Percentiles rank a stretch among this genome's conserved stretches.
Evolutionary conservation across 1,284 basidiomycete species (phyloP).

Genomic region (Melampsora abietis-canadensis): DNA sequence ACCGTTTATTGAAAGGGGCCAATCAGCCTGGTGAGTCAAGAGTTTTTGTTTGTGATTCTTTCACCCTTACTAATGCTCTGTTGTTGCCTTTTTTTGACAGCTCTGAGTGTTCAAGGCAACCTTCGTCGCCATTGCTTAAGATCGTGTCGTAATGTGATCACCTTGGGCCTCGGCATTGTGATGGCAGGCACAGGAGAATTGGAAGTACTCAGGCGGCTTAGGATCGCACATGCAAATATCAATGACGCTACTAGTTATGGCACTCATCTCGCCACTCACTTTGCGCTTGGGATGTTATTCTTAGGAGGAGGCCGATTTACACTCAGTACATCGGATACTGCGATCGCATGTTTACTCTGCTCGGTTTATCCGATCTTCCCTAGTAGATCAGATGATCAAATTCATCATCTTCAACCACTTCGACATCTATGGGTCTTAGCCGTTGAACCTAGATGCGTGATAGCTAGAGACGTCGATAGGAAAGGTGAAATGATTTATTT

Average conservation of each 20-base stretch:
- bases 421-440: conserved; percentile 95
- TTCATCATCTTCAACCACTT: conserved; percentile 84
- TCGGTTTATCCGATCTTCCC: conserved; percentile 89
- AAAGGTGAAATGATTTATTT: conserved; percentile 77
- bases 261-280: conserved; percentile 82
- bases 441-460: conserved; percentile 84
- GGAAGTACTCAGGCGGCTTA: conserved; percentile 78
- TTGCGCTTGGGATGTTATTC: conserved; percentile 88
- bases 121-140: conserved; percentile 81
- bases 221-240: conserved; percentile 86
- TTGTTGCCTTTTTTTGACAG: conserved; percentile 37
- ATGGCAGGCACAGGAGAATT: conserved; percentile 97
- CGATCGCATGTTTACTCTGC: conserved; percentile 81
- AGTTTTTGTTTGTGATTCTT: conserved; percentile 61
- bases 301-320: conserved; percentile 90
- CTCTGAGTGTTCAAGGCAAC: conserved; percentile 41
- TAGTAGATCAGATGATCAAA: conserved; percentile 75
- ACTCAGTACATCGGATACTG: conserved; percentile 82
- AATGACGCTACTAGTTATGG: conserved; percentile 76
- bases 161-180: conserved; percentile 79
- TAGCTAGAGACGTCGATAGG: conserved; percentile 85
- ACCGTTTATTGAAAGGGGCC: conserved; percentile 61
- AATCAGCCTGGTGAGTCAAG: conserved; percentile 57
- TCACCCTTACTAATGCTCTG: conserved; percentile 34
- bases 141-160: conserved; percentile 80